These are phyloP conservation scores for Acanthamoeba sp. DNA, from an alignment of 208 protist species.

Conservation along the genomic window DNA sequence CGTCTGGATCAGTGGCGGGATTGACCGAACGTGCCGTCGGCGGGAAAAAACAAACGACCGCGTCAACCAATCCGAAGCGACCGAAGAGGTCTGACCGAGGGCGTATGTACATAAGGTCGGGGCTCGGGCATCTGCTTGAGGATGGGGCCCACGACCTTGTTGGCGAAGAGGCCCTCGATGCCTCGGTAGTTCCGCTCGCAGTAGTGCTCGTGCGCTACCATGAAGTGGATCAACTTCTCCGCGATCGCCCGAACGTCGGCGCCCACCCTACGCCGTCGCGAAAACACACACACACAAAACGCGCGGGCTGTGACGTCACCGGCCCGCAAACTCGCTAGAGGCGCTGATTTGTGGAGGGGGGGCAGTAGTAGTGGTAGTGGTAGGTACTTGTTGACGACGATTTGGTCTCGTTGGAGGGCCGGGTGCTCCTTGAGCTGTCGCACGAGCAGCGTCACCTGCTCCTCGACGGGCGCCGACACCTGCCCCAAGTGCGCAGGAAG, in stretches of 20 bases:
- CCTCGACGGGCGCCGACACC: neutral
- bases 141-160: conserved; percentile 35
- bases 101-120: neutral
- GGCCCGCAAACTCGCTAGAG: neutral
- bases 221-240: conserved; percentile 64
- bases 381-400: neutral
- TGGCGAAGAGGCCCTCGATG: conserved; percentile 50
- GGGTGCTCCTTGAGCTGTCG: conserved; percentile 52
- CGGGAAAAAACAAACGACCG: neutral
- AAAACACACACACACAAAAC: neutral
- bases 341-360: neutral
- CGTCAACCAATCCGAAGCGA: too few relatives aligned
- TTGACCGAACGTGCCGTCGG: too few relatives aligned
- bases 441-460: neutral
- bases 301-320: too few relatives aligned
- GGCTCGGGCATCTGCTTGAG: conserved; percentile 37
- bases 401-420: neutral
- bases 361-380: neutral
- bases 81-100: too few relatives aligned
- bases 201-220: conserved; percentile 29
- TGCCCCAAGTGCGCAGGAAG: neutral
- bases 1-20: neutral
- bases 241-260: conserved; percentile 10
- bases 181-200: conserved; percentile 54
- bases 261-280: neutral